A percentile compares a stretch with the other conserved stretches of the same genome.
Evolutionary conservation across 2,329 filamentous ascomycete genomes (phyloP).

Genomic region (Gnomoniopsis smithogilvyi): DNA sequence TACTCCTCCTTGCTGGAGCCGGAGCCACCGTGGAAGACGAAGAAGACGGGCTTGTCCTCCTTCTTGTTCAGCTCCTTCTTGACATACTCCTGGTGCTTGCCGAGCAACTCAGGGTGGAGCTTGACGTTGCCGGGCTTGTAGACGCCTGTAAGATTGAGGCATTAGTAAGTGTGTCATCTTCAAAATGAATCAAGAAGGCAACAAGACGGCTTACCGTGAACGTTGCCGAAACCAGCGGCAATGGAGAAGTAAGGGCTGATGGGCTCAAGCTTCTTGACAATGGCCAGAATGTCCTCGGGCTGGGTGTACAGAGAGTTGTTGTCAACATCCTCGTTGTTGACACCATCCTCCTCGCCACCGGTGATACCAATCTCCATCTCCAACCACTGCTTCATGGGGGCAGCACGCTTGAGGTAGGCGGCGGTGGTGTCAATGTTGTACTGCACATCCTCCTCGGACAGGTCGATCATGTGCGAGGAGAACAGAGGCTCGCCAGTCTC

Average conservation of each 20-base stretch:
- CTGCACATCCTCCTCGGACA: constrained; percentile 86
- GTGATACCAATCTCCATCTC: constrained; percentile 98
- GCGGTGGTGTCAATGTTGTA: constrained; percentile 92
- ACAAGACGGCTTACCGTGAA: constrained; percentile 52
- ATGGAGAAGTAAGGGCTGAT: constrained; percentile 98
- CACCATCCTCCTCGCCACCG: constrained; percentile 95
- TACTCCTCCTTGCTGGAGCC: constrained; percentile 91
- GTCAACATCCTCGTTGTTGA: constrained; percentile 97
- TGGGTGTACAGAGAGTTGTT: constrained; percentile 98
- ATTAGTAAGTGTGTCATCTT: background rate
- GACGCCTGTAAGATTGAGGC: constrained; percentile 55
- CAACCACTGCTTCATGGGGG: constrained; percentile 97
- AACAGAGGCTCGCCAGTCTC: constrained; percentile 87
- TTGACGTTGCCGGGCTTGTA: constrained; percentile 95
- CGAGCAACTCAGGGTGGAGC: constrained; percentile 91
- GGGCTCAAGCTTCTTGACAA: constrained; percentile 79
- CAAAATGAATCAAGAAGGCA: background rate
- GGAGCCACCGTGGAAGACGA: constrained; percentile 98
- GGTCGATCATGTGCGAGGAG: constrained; percentile 97
- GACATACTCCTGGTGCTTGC: constrained; percentile 94
- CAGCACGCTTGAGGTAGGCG: constrained; percentile 88
- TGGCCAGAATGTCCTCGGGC: constrained; percentile 90
- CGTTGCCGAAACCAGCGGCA: constrained; percentile 96
- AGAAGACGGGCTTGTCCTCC: constrained; percentile 91
- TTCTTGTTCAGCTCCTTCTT: constrained; percentile 70